Percentiles rank a stretch among this genome's conserved stretches.
Conservation (phyloP, 163 green algal genomes). For the Volvox carteri region DNA sequence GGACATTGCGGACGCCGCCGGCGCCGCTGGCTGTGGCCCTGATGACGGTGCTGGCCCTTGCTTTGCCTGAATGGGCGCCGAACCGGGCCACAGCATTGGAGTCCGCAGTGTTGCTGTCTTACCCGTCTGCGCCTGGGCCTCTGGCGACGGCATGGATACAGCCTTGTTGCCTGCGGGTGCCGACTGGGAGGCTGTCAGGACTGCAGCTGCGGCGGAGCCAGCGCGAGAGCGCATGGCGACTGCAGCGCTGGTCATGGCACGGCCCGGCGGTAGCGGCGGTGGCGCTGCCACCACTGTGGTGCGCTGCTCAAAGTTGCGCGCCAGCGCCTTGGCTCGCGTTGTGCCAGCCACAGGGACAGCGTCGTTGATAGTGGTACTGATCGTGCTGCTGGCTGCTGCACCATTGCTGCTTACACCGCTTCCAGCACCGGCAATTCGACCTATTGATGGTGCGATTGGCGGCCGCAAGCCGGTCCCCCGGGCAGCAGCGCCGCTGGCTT, state of each 20-base stretch:
- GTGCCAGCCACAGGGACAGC: background rate
- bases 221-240: background rate
- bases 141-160: background rate
- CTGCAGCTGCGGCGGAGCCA: background rate
- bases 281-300: background rate
- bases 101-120: background rate
- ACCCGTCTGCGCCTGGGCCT: background rate
- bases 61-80: background rate
- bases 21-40: background rate
- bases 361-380: background rate
- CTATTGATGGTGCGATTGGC: background rate
- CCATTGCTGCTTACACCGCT: background rate
- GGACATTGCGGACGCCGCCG: background rate
- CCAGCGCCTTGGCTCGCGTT: background rate
- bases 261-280: background rate
- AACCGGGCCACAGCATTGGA: background rate
- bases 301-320: slow-evolving; percentile 18
- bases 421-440: background rate
- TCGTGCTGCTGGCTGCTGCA: background rate
- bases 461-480: too few species aligned
- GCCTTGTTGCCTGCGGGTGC: too few species aligned
- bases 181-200: background rate
- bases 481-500: background rate
- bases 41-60: background rate
- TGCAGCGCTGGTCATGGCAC: background rate